These are phyloP conservation scores for Ceratocystis smalleyi DNA, from an alignment of 2,329 filamentous ascomycete genomes.

Conservation along the genomic window DNA sequence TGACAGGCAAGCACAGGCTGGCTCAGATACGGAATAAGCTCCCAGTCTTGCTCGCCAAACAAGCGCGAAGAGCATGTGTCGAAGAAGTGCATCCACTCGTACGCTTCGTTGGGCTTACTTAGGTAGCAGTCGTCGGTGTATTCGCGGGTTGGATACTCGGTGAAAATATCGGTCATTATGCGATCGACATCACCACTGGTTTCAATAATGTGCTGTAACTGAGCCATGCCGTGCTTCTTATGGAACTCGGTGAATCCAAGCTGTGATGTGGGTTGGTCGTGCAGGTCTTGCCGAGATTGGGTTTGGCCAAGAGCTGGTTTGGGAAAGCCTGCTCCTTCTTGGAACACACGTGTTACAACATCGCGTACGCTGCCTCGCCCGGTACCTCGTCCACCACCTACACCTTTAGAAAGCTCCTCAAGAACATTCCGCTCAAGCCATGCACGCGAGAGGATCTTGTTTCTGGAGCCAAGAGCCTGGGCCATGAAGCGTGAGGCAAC, in stretches of 20 bases:
- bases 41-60: constrained; percentile 81
- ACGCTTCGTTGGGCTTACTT: constrained; percentile 70
- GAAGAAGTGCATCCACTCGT: constrained; percentile 94
- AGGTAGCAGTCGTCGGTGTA: constrained; percentile 89
- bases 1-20: constrained; percentile 83
- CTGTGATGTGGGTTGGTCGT: constrained; percentile 42
- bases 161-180: constrained; percentile 70
- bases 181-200: constrained; percentile 65
- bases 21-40: constrained; percentile 72
- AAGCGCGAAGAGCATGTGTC: constrained; percentile 66
- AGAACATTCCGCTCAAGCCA: constrained; percentile 64
- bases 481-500: constrained; percentile 55
- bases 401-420: constrained; percentile 51
- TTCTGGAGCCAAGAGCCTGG: constrained; percentile 26
- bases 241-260: constrained; percentile 57
- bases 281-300: constrained; percentile 23
- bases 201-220: constrained; percentile 60
- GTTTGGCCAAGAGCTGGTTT: constrained; percentile 32
- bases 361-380: constrained; percentile 59
- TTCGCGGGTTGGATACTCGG: constrained; percentile 68
- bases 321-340: constrained; percentile 63
- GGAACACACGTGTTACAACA: constrained; percentile 62
- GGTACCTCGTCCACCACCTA: constrained; percentile 53
- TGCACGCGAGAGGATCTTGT: constrained; percentile 46
- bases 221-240: constrained; percentile 57